phyloP scores from a whole-genome alignment of 352 stramenopile species.

The Phytophthora capsici region DNA sequence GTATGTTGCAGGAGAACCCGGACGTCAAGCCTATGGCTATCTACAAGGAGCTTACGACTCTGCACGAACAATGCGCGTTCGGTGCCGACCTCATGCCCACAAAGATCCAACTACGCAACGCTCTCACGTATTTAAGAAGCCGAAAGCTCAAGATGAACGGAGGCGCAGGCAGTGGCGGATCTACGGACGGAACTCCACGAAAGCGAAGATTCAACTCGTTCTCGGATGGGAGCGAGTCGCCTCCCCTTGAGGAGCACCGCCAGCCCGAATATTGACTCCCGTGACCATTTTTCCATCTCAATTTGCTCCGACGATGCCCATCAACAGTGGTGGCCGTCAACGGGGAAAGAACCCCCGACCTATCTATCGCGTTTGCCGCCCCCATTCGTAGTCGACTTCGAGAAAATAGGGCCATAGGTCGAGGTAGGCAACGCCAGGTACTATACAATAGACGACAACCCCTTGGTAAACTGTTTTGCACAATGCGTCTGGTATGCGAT shows the following conservation, averaged over 20 bases:
- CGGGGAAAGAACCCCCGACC: slow-evolving; percentile 7
- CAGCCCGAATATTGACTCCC: slow-evolving; percentile 51
- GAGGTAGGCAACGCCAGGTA: slow-evolving; percentile 29
- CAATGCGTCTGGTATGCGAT: slow-evolving; percentile 1
- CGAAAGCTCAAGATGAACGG: slow-evolving; percentile 62
- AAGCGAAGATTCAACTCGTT: slow-evolving; percentile 61
- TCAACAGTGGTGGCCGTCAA: slow-evolving; percentile 7
- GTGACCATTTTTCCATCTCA: slow-evolving; percentile 15
- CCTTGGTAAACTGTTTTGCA: not conserved
- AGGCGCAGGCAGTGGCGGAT: slow-evolving; percentile 17
- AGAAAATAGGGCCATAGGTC: slow-evolving; percentile 23
- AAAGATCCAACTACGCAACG: slow-evolving; percentile 84
- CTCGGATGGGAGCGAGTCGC: slow-evolving; percentile 62
- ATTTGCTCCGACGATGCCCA: slow-evolving; percentile 2
- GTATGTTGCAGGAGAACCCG: slow-evolving; percentile 66
- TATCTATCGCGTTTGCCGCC: slow-evolving; percentile 28
- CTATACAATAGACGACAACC: slow-evolving; percentile 37
- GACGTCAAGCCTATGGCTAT: slow-evolving; percentile 83
- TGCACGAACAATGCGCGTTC: slow-evolving; percentile 65
- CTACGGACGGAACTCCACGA: slow-evolving; percentile 20
- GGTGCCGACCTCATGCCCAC: slow-evolving; percentile 81
- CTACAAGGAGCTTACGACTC: slow-evolving; percentile 67
- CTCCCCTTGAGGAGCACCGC: slow-evolving; percentile 62
- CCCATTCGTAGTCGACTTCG: slow-evolving; percentile 19
- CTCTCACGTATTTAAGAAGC: slow-evolving; percentile 82